Evolutionary conservation across 1,284 basidiomycete genomes (phyloP).

Genomic region (Leccinum huronense): DNA sequence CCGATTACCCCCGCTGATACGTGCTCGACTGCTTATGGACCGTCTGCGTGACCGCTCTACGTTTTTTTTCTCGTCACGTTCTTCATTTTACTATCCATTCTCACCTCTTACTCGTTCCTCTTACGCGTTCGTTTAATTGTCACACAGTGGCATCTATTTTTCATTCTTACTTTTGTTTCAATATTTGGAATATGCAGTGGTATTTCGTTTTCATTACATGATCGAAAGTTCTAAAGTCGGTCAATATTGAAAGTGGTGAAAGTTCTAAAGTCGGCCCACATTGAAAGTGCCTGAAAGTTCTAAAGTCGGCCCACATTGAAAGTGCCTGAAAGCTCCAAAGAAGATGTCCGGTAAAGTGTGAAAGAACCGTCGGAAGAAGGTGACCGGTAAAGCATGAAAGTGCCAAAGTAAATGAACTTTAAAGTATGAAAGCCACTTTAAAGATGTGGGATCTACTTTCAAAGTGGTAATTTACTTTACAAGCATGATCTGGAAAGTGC

Average conservation of each 20-base stretch:
- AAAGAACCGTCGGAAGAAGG: neutral
- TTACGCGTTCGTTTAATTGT: neutral
- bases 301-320: neutral
- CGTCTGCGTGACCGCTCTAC: neutral
- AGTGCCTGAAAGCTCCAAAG: neutral
- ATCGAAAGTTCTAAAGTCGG: neutral
- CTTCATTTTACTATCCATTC: neutral
- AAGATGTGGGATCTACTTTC: neutral
- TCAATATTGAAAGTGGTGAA: neutral
- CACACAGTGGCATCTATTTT: neutral
- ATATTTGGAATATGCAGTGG: neutral
- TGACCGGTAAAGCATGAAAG: neutral
- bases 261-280: neutral
- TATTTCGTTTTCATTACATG: neutral
- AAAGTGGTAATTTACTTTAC: neutral
- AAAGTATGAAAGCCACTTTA: neutral
- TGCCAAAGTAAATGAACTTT: neutral
- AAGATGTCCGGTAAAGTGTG: neutral
- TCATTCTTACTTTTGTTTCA: neutral
- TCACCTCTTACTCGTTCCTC: neutral
- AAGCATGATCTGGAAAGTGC: neutral
- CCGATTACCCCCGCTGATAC: neutral
- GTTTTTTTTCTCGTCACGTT: neutral
- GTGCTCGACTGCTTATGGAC: neutral
- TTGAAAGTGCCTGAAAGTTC: neutral